Percentiles rank a stretch among this genome's conserved stretches.
These are phyloP conservation scores for Arabidopsis hybrid DNA, from an alignment of 441 rosid genomes.

Conservation along the genomic window DNA sequence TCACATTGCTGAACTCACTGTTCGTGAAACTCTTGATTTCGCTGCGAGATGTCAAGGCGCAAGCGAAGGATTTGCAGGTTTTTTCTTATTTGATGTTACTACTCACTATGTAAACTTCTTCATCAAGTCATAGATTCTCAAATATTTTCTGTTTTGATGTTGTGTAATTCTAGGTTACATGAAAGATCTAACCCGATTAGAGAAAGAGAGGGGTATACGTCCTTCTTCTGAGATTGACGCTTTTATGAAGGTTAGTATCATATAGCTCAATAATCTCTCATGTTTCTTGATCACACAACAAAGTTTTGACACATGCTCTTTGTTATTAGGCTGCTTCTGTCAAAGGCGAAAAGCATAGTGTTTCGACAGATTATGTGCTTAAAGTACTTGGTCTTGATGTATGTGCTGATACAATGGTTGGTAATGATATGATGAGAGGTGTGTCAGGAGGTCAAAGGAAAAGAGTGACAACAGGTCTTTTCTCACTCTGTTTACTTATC, in stretches of 20 bases:
- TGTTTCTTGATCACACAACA: not conserved
- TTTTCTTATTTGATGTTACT: not conserved
- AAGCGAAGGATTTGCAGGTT: conserved; percentile 86
- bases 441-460: conserved; percentile 97
- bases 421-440: conserved; percentile 94
- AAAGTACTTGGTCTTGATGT: conserved; percentile 91
- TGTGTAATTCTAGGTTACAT: conserved; percentile 54
- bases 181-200: conserved; percentile 70
- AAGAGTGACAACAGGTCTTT: conserved; percentile 88
- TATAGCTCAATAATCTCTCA: not conserved
- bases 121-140: not conserved
- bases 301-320: not conserved
- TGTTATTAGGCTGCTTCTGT: conserved; percentile 77
- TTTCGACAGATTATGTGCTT: conserved; percentile 83
- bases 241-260: conserved; percentile 81
- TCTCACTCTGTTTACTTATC: conserved; percentile 43
- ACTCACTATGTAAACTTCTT: not conserved
- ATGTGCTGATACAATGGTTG: conserved; percentile 88
- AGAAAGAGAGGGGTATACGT: conserved; percentile 71
- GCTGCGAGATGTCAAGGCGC: conserved; percentile 97
- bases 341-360: conserved; percentile 77
- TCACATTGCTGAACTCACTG: conserved; percentile 93
- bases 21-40: conserved; percentile 94
- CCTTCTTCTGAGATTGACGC: conserved; percentile 91
- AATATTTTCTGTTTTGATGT: not conserved